Percentiles rank a stretch among this genome's conserved stretches.
These are phyloP conservation scores for Xylaria polymorpha DNA, from an alignment of 2,329 filamentous ascomycete species.

Conservation along the genomic window DNA sequence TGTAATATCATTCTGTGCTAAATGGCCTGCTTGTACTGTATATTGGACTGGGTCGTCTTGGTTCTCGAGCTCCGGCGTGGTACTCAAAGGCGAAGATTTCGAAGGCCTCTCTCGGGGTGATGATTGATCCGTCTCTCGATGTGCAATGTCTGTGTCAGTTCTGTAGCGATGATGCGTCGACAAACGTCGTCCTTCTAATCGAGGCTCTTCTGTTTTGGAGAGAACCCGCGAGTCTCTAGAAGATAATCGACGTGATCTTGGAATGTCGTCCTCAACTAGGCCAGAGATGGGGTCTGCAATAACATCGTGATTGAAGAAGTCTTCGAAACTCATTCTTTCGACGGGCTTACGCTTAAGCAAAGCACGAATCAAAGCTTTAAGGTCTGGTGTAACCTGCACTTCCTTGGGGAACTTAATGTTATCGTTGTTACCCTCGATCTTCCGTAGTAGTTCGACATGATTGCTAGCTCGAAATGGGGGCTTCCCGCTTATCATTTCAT, in stretches of 20 bases:
- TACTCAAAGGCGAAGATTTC: constrained; percentile 58
- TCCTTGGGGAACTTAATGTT: constrained; percentile 84
- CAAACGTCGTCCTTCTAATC: constrained; percentile 49
- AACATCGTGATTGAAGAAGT: constrained; percentile 82
- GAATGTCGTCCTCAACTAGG: constrained; percentile 80
- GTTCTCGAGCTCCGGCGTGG: constrained; percentile 53
- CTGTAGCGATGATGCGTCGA: constrained; percentile 57
- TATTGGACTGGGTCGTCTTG: constrained; percentile 49
- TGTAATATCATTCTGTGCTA: constrained; percentile 59
- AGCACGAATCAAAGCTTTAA: constrained; percentile 83
- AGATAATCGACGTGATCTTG: constrained; percentile 53
- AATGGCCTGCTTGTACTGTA: constrained; percentile 49
- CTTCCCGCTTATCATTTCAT: constrained; percentile 92
- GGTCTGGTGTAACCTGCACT: constrained; percentile 74
- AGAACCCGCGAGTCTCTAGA: constrained; percentile 52
- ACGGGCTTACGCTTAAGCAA: constrained; percentile 87
- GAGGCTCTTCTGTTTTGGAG: constrained; percentile 50
- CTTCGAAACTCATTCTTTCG: constrained; percentile 85
- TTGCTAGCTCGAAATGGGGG: constrained; percentile 94
- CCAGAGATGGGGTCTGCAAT: constrained; percentile 82
- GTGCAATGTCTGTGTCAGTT: constrained; percentile 52
- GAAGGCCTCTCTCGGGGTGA: constrained; percentile 58
- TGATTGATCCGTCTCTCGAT: constrained; percentile 51
- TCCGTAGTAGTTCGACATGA: constrained; percentile 91
- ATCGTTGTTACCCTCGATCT: constrained; percentile 91